Evolutionary conservation across 176 grass and related monocot genomes (phyloP).

Genomic region (Hsuehochloa calcarea): DNA sequence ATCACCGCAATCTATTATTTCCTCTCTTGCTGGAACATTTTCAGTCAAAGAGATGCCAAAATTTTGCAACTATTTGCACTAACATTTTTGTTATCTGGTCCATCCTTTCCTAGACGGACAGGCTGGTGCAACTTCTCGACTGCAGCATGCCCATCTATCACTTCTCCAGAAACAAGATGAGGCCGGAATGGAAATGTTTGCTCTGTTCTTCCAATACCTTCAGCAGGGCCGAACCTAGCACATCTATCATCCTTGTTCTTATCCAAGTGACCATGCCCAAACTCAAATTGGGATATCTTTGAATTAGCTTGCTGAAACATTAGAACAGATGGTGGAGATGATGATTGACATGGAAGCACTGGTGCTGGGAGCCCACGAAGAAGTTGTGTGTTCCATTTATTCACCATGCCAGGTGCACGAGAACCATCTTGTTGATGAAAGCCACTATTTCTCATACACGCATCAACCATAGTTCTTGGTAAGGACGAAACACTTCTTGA

Average conservation of each 20-base stretch:
- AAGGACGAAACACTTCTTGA: constrained; percentile 89
- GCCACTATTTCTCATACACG: constrained; percentile 17
- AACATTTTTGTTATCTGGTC: constrained; percentile 22
- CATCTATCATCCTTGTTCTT: constrained; percentile 10
- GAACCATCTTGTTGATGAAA: constrained; percentile 46
- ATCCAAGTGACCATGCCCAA: constrained; percentile 19
- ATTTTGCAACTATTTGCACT: constrained; percentile 53
- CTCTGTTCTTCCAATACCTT: constrained; percentile 21
- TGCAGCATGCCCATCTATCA: not conserved
- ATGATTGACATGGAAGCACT: constrained; percentile 37
- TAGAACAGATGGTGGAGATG: constrained; percentile 51
- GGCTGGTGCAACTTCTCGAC: constrained; percentile 17
- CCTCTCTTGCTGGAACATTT: constrained; percentile 43
- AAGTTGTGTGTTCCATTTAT: constrained; percentile 50
- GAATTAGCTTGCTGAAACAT: constrained; percentile 58
- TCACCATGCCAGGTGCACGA: constrained; percentile 5
- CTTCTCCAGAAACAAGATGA: constrained; percentile 25
- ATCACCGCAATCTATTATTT: constrained; percentile 17
- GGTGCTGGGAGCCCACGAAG: constrained; percentile 21
- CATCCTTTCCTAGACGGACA: constrained; percentile 13
- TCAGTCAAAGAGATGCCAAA: constrained; percentile 71
- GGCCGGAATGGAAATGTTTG: not conserved
- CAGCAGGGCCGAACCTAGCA: constrained; percentile 11
- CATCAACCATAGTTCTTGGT: constrained; percentile 48
- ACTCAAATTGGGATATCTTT: constrained; percentile 30